These are phyloP conservation scores for Stereocaulon alpinum DNA, from an alignment of 495 filamentous ascomycete species.

Conservation along the genomic window DNA sequence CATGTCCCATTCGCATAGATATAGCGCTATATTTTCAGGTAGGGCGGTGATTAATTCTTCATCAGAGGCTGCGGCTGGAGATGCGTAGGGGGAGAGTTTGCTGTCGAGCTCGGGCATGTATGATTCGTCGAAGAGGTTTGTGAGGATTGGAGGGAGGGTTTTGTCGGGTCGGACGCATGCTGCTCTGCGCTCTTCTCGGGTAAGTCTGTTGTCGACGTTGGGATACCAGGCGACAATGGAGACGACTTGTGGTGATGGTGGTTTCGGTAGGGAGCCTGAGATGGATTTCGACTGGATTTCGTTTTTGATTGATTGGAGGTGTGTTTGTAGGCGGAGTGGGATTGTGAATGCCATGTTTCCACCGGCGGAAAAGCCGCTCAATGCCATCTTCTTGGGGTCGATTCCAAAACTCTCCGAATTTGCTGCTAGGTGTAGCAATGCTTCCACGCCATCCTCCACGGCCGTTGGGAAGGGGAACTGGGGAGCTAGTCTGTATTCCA, in stretches of 20 bases:
- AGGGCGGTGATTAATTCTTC: constrained; percentile 40
- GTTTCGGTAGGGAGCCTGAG: background rate
- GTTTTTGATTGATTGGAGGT: constrained; percentile 21
- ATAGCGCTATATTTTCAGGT: constrained; percentile 58
- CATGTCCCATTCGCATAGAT: constrained; percentile 89
- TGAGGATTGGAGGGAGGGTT: constrained; percentile 62
- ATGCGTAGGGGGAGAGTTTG: constrained; percentile 49
- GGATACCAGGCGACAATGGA: constrained; percentile 75
- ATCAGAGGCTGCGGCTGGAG: constrained; percentile 50
- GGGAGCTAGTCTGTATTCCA: constrained; percentile 69
- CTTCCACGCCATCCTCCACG: constrained; percentile 66
- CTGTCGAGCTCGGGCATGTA: constrained; percentile 53
- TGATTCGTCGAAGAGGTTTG: constrained; percentile 74
- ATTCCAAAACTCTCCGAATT: constrained; percentile 47
- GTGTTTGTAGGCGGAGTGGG: constrained; percentile 51
- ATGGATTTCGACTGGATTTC: background rate
- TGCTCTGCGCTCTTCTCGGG: constrained; percentile 60
- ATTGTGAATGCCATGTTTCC: constrained; percentile 80
- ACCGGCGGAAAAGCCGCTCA: constrained; percentile 81
- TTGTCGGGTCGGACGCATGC: constrained; percentile 57
- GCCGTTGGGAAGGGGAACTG: constrained; percentile 68
- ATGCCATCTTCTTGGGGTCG: constrained; percentile 52
- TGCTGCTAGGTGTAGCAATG: constrained; percentile 52
- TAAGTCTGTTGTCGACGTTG: constrained; percentile 67
- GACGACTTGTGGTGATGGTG: constrained; percentile 29